These are phyloP conservation scores for Auricularia sp. DNA, from an alignment of 768 basidiomycete species.

Conservation along the genomic window DNA sequence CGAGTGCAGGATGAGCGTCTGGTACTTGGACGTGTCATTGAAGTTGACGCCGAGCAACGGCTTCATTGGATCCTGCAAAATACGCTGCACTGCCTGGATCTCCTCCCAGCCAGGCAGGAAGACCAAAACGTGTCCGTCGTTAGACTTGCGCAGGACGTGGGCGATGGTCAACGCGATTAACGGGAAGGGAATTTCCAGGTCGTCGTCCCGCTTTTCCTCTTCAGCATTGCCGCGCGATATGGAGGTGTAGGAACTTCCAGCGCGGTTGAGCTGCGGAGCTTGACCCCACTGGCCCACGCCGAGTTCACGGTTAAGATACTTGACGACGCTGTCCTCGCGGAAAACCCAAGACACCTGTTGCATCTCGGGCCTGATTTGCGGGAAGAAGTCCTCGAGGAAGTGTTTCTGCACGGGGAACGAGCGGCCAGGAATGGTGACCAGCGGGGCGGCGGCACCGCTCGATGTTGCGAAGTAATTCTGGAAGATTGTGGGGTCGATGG, in stretches of 20 bases:
- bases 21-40: slow-evolving; percentile 44
- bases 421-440: slow-evolving; percentile 82
- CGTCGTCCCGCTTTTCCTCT: slow-evolving; percentile 27
- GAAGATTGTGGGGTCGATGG: slow-evolving; percentile 86
- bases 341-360: slow-evolving; percentile 49
- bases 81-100: slow-evolving; percentile 61
- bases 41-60: slow-evolving; percentile 47
- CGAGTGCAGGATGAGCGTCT: slow-evolving; percentile 80
- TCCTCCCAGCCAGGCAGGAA: slow-evolving; percentile 95
- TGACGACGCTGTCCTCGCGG: slow-evolving; percentile 54
- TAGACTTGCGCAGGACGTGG: slow-evolving; percentile 61
- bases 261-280: slow-evolving; percentile 4
- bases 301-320: slow-evolving; percentile 65
- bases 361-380: slow-evolving; percentile 26
- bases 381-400: slow-evolving; percentile 71
- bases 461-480: slow-evolving; percentile 74
- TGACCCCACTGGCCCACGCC: slow-evolving; percentile 19
- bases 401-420: slow-evolving; percentile 79
- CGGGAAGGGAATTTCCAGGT: slow-evolving; percentile 70
- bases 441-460: slow-evolving; percentile 47
- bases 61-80: slow-evolving; percentile 40
- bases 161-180: slow-evolving; percentile 74
- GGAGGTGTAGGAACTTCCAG: neutral
- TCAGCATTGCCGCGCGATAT: neutral
- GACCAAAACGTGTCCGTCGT: slow-evolving; percentile 80